Conservation (phyloP, 1,284 basidiomycete genomes). For the Cryptococcus sp. region DNA sequence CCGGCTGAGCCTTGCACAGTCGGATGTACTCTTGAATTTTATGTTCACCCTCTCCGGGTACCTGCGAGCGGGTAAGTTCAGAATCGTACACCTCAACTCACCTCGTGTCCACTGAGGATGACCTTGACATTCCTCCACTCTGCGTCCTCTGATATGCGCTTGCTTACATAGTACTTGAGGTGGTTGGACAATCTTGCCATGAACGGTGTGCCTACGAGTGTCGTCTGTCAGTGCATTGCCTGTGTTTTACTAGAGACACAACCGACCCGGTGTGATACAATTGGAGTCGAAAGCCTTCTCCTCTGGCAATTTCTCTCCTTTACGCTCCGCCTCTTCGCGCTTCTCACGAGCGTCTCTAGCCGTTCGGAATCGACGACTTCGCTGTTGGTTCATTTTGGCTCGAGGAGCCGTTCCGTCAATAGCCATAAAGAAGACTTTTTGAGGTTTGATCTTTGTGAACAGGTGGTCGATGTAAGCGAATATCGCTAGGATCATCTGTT, state of each 20-base stretch:
- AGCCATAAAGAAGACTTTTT: slow-evolving; percentile 96
- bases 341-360: slow-evolving; percentile 90
- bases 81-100: slow-evolving; percentile 22
- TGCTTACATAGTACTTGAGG: slow-evolving; percentile 93
- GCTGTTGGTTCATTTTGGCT: slow-evolving; percentile 99
- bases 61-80: slow-evolving; percentile 20
- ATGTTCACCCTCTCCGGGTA: slow-evolving; percentile 98
- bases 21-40: slow-evolving; percentile 99
- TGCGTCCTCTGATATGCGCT: slow-evolving; percentile 93
- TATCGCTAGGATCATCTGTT: slow-evolving; percentile 95
- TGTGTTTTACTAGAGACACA: not conserved
- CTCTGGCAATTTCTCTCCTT: slow-evolving; percentile 87
- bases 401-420: slow-evolving; percentile 97
- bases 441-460: slow-evolving; percentile 95
- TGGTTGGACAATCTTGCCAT: slow-evolving; percentile 90
- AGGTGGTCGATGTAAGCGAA: slow-evolving; percentile 97
- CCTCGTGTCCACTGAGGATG: slow-evolving; percentile 96
- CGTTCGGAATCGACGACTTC: slow-evolving; percentile 88
- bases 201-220: slow-evolving; percentile 76
- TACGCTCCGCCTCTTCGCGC: slow-evolving; percentile 78
- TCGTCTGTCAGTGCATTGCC: slow-evolving; percentile 5
- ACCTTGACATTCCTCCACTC: slow-evolving; percentile 92
- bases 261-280: slow-evolving; percentile 93
- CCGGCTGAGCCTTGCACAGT: slow-evolving; percentile 86
- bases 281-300: slow-evolving; percentile 98